Evolutionary conservation across 2,329 filamentous ascomycete species (phyloP), one percentile per base, ranked within the genome.

Genomic region (Aquanectria penicillioides): DNA sequence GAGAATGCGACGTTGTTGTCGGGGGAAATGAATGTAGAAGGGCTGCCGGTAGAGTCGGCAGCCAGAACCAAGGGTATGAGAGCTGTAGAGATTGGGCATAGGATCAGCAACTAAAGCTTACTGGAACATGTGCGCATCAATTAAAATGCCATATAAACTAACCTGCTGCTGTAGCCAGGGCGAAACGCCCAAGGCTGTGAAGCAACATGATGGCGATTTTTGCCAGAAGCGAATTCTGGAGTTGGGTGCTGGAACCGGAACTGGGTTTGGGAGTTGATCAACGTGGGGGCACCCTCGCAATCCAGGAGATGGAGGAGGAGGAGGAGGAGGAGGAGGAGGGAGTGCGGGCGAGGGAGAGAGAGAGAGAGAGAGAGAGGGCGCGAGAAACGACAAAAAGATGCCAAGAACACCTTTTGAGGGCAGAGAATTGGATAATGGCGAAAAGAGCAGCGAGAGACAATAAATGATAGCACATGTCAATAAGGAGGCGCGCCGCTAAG

Each of bases 1-100:
- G 79, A 79, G 67, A 86, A 86, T n/a, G 75, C 74, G 55, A 83
- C 68, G 17, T 76, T 74, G 47, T 76, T 70, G 56, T 79, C 73
- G 51, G 75, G 75, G 2, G 81, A 77, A 41, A 81, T 69, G 44
- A 84, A 84, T 41, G 74, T 76, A 7, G 79, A 78, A 50, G 79
- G 78, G 41, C 71, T 71, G 26, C 66, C 53, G 58, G 67, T 37
- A 54, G 64, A 62, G 53, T 46, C 33, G 38, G 64, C 59, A 38
- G 74, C 74, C 28, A 66, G 43, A 3, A 66, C 56, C 25, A 63
- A 41, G 15, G 69, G 66, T 8, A 70, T 43, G 10, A 73, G 47
- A 48, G 64, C 70, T 74, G 55, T 6, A 29, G 17, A 15, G 33
- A 28, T 7, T n/a, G 6, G 38, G 11, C 2, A 3, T 4, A 13